Percentiles rank a stretch among this genome's conserved stretches.
These are phyloP conservation scores for Moniliella sp. DNA, from an alignment of 1,284 basidiomycete genomes.

Conservation along the genomic window DNA sequence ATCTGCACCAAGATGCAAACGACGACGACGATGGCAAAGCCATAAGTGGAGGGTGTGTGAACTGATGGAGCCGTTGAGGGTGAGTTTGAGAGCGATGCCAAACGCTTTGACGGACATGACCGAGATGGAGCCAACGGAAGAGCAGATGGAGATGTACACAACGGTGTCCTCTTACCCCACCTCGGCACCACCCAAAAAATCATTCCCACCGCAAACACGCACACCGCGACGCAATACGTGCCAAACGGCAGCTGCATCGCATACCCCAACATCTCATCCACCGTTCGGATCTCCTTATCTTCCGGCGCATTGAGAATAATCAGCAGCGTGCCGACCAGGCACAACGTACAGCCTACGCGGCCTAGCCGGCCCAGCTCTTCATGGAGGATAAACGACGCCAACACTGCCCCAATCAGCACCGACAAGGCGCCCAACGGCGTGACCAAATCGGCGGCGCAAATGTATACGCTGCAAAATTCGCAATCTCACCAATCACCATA, in stretches of 20 bases:
- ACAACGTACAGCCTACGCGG: constrained; percentile 71
- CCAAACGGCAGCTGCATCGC: constrained; percentile 51
- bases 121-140: constrained; percentile 58
- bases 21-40: constrained; percentile 65
- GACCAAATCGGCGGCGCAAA: constrained; percentile 92
- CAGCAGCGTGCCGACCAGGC: constrained; percentile 70
- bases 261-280: constrained; percentile 77
- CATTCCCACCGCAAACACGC: constrained; percentile 54
- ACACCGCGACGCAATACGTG: constrained; percentile 73
- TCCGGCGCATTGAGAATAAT: constrained; percentile 91
- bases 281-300: constrained; percentile 76
- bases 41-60: constrained; percentile 82
- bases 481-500: constrained; percentile 44
- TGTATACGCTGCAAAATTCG: constrained; percentile 94
- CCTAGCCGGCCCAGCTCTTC: constrained; percentile 86
- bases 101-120: constrained; percentile 92
- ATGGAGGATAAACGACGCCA: constrained; percentile 75
- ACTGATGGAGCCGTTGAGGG: constrained; percentile 77
- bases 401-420: constrained; percentile 61
- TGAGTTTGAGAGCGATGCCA: constrained; percentile 85
- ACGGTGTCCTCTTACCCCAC: constrained; percentile 64
- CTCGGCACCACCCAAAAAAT: constrained; percentile 66
- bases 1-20: constrained; percentile 81
- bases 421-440: constrained; percentile 84
- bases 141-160: constrained; percentile 90